These are phyloP conservation scores for Didymella lethalis DNA, from an alignment of 2,329 filamentous ascomycete species.

Conservation along the genomic window DNA sequence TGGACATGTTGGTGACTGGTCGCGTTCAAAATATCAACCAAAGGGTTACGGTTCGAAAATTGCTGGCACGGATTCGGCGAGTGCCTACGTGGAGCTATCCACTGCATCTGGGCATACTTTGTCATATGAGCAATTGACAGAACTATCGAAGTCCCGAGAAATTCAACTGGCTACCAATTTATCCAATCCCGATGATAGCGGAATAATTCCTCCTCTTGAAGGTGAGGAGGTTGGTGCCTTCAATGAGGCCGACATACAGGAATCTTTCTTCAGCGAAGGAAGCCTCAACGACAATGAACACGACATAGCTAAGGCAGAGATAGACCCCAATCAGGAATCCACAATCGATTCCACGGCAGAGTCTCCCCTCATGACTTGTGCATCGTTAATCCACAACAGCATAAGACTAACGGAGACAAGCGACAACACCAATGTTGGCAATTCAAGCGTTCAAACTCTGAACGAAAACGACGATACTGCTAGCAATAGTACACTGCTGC, in stretches of 20 bases:
- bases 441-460: neutral
- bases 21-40: constrained; percentile 2
- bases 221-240: neutral
- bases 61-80: neutral
- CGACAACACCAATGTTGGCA: neutral
- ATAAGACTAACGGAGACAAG: neutral
- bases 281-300: neutral
- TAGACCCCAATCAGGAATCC: neutral
- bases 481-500: neutral
- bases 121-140: neutral
- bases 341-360: neutral
- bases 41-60: neutral
- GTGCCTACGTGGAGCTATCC: neutral
- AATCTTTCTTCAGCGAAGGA: neutral
- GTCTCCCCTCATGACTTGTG: neutral
- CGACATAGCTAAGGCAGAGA: neutral
- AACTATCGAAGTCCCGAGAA: neutral
- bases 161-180: too few relatives aligned
- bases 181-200: neutral
- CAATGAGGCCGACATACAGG: neutral
- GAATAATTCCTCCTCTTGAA: neutral
- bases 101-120: neutral
- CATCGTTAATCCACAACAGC: neutral
- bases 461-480: neutral
- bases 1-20: neutral